Base-by-base conservation (phyloP, 768 basidiomycete species). In the Agrocybe pediades region DNA sequence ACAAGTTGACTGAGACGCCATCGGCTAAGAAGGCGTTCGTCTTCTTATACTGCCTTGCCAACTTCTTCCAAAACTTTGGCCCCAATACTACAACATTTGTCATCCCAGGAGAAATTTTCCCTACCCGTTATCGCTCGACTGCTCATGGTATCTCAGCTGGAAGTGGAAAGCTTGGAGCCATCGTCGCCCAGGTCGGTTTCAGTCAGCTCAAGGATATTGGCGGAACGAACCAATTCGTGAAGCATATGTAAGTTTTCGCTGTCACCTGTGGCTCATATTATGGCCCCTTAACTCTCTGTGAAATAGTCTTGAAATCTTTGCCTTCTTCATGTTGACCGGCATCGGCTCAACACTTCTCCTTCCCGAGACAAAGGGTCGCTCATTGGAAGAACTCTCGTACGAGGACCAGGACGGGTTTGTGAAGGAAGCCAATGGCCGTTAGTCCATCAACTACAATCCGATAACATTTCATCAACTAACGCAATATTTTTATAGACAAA, bases 51-150 rank as follows among this genome's bases (percentile, higher is more conserved):
- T 90, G 90, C 66, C 74, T 94, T n/a, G 81, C 90, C 62, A 88
- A 90, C 67, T 92, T 92, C 74, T 91, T 92, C 87, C 87, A 90
- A 74, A 93, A 93, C 72, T 93, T 92, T 57, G 91, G 89, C 1
- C 88, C 87, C 9, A 90, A 92, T 61, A 81, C 80, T 0, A 92
- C 89, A 0, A 92, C 90, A 0, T 93, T 94, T 68, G 54, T 92
- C 50, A 73, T 92, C 3, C 90, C 92, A 0, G 90, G 88, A 58
- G 92, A 95, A 66, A 80, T 76, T 21, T 94, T 92, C 83, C 92
- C 92, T 1, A 95, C 92, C 1, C 88, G 92, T 43, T 92, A 93
- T 68, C 85, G 92, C 56, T 90, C 89, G 6, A 92, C 90, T 5
- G 87, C 81, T 9, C 88, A 92, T 62, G 92, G 92, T 69, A 88